Conservation (phyloP, 139 green algal species). For the Picochlorum sp. region DNA sequence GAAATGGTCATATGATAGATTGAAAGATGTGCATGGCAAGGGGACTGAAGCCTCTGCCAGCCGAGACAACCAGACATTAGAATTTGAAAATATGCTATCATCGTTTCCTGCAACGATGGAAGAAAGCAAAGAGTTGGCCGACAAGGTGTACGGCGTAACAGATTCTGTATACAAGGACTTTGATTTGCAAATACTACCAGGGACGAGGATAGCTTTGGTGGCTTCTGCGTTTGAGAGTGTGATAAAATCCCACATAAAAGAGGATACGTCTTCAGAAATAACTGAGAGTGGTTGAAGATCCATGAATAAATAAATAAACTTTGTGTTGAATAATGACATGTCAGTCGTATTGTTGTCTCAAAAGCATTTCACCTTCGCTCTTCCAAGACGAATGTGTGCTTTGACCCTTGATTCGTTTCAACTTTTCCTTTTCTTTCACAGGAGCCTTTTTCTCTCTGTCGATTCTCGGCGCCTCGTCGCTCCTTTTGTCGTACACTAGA, state of each 20-base stretch:
- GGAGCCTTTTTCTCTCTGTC: too few relatives aligned
- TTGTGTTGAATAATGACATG: not conserved
- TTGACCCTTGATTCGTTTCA: conserved; percentile 72
- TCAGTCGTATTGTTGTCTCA: conserved; percentile 80
- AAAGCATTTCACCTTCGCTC: conserved; percentile 80
- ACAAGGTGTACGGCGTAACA: not conserved
- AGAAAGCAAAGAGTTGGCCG: not conserved
- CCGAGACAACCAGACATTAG: too few relatives aligned
- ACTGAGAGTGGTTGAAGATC: too few relatives aligned
- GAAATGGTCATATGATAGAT: too few relatives aligned
- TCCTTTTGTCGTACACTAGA: too few relatives aligned
- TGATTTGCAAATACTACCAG: not conserved
- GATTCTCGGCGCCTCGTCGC: too few relatives aligned
- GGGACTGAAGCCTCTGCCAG: too few relatives aligned
- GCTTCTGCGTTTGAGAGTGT: not conserved
- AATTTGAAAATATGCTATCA: too few relatives aligned
- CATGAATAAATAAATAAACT: not conserved
- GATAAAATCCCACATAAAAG: not conserved
- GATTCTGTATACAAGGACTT: conserved; percentile 1
- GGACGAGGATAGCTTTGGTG: not conserved
- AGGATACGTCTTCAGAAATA: not conserved
- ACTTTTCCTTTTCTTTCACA: conserved; percentile 84
- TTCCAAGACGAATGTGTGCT: conserved; percentile 68
- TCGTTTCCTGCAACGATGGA: too few relatives aligned
- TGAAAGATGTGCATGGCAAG: too few relatives aligned